Evolutionary conservation across 352 stramenopile species (phyloP), one percentile per base, ranked within the genome.

Genomic region (Globisporangium solare): DNA sequence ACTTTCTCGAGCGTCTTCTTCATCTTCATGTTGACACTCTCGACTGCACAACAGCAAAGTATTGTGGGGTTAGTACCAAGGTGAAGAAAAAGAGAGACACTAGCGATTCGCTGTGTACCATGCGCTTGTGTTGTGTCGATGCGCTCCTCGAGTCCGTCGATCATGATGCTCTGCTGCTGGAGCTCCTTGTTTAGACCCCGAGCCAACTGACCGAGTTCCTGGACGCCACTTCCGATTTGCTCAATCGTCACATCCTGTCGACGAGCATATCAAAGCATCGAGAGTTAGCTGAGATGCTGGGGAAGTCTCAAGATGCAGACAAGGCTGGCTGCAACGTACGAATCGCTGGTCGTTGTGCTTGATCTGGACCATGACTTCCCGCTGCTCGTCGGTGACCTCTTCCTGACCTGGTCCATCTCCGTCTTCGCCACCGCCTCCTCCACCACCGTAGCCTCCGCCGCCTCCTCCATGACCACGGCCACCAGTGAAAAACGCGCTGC

Each of bases 81-180:
- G 21, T 7, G 39, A 27, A 52, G 21, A 49, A n/a, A 47, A 42
- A 57, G 13, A 48, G 10, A 51, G 20, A 47, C 8, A 15, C 3
- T 8, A 56, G 32, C 6, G 27, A 35, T 35, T 35, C 27, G 27
- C 27, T 35, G 24, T 59, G 6, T 67, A 94, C 84, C 84, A 41
- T 92, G 83, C 35, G 73, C 76, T 52, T 79, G 76, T 24, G 84
- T 92, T 10, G 67, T 92, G 54, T 94, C 82, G 62, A 92, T 94
- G 0, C 82, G 70, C 41, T 90, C 76, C 50, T 88, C 72, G 24
- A 94, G 70, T 2, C 82, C 84, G 53, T 92, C 82, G 54, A 92
- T 89, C 84, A 94, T 94, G 56, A 94, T 88, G 52, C 78, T 86
- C 51, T 94, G 84, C 56, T 94, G 82, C 58, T 90, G 78, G 27